Conservation (phyloP, 2,329 filamentous ascomycete species). For the Ceratocystis huliohia region DNA sequence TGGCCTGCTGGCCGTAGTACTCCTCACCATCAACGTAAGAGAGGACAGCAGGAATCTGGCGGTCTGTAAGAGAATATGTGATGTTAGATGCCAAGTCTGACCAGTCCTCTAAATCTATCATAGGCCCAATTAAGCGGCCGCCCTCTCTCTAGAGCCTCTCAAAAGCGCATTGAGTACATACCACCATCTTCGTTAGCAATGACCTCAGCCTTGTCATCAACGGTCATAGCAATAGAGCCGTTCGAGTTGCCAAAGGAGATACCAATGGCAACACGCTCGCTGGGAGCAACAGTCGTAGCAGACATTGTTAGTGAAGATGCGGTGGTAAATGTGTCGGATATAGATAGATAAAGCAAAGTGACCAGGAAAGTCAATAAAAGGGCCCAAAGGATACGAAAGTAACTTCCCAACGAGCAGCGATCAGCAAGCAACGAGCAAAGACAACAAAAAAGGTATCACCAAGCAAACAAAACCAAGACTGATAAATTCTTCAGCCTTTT, state of each 20-base stretch:
- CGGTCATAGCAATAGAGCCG: constrained; percentile 89
- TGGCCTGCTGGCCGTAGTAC: constrained; percentile 91
- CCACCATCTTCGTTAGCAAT: constrained; percentile 98
- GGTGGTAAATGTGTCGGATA: not conserved
- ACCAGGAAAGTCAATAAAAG: constrained; percentile 14
- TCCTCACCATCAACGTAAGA: constrained; percentile 95
- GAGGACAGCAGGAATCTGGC: constrained; percentile 87
- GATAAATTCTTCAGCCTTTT: constrained; percentile 9
- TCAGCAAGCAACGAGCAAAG: not conserved
- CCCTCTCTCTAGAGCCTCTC: not conserved
- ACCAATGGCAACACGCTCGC: constrained; percentile 65
- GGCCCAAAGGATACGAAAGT: constrained; percentile 1
- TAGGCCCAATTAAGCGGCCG: not conserved
- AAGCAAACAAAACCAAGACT: not conserved
- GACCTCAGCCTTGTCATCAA: constrained; percentile 89
- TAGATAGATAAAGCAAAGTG: constrained; percentile 9
- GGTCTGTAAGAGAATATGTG: constrained; percentile 44
- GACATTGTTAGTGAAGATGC: constrained; percentile 19
- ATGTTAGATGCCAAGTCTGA: too few species aligned
- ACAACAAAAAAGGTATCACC: constrained; percentile 8
- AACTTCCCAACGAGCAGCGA: not conserved
- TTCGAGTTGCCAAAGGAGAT: constrained; percentile 97
- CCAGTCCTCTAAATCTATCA: not conserved
- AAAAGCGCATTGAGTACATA: constrained; percentile 32
- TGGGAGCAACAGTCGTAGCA: constrained; percentile 36